Evolutionary conservation across 495 filamentous ascomycete species (phyloP), one percentile per base, ranked within the genome.

Genomic region (Cudoniella acicularis): DNA sequence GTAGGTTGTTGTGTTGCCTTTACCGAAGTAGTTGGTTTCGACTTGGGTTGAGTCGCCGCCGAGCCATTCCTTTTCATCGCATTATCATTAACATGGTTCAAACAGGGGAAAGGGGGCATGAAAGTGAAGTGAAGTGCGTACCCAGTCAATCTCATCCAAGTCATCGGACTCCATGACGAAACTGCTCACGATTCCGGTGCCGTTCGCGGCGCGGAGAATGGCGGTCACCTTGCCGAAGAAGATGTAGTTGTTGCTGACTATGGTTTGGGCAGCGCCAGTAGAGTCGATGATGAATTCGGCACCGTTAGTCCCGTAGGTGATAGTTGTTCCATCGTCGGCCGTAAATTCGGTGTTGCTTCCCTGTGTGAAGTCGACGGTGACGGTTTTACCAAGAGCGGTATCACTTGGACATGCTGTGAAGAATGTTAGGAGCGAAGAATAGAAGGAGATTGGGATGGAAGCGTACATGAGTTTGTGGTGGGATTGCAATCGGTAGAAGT

Each of bases 101-200:
- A n/a, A n/a, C 11, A 43, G 61, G 52, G 54, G 22, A 16, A 54
- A 21, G 9, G 4, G 16, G 16, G 42, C 41, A 46, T 8, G 23
- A 25, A 22, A 61, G n/a, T 26, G n/a, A 22, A 27, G 25, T 45
- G 22, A 56, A 48, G 45, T 3, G 6, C 57, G 2, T 26, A 61
- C 51, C 80, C 89, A 90, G 69, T 96, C 92, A 64, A 98, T 90
- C 72, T 98, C 92, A 71, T 98, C 92, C n/a, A 95, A 81, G 57
- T 85, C 82, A 71, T 96, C 92, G 13, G 91, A 96, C 71, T 93
- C 83, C 57, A 98, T 73, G 11, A 96, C 89, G n/a, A 93, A 77
- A 52, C 86, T 91, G 71, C 87, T 91, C 49, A 98, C 83, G 50
- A 96, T 82, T 49, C 89, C 89, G 9, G 70, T 71, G 2, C 89